Base-by-base conservation (phyloP, 805 yeast genomes). In the Saturnispora galanensis region DNA sequence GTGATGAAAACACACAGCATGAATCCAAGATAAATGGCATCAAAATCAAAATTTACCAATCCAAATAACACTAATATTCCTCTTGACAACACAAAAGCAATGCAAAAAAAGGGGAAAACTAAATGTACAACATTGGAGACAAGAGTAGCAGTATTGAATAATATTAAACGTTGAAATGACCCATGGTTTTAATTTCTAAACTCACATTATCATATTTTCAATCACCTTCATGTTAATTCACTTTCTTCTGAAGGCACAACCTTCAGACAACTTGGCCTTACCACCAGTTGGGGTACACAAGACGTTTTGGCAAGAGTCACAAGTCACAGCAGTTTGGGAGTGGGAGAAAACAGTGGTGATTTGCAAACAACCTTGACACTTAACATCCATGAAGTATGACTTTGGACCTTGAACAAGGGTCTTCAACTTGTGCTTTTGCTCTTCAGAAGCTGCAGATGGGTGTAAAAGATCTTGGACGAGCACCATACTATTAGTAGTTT, bases 221-320 rank as follows among this genome's bases (percentile, higher is more conserved):
- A 21, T 21, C 26, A 21, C 26, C 26, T 21, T 21, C 6, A 21
- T 21, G 26, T 21, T 37, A 30, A 42, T 58, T 83, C 86, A 90
- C 87, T 90, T 93, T 77, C 87, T 86, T 84, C 97, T 88, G 93
- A 88, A 93, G 65, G 98, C 93, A 69, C 95, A 85, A 73, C 99
- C 99, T 78, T 94, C 98, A 62, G 97, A 88, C 71, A 93, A 81
- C 76, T 84, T 88, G 68, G 97, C 97, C 81, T 93, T 93, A 79
- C 99, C 99, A 80, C 99, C 99, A 59, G 97, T 84, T 70, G 99
- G 99, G 67, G 93, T 83, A 77, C 97, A 89, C 68, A 93, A 84
- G 56, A 93, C 97, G 58, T 96, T 87, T 59, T 97, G 82, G 77
- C 99, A 93, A 47, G 95, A 81, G 68, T 94, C 97, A 81, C 99